Base-by-base conservation (phyloP, 176 grass and related monocot species). In the Triticum dicoccoides region DNA sequence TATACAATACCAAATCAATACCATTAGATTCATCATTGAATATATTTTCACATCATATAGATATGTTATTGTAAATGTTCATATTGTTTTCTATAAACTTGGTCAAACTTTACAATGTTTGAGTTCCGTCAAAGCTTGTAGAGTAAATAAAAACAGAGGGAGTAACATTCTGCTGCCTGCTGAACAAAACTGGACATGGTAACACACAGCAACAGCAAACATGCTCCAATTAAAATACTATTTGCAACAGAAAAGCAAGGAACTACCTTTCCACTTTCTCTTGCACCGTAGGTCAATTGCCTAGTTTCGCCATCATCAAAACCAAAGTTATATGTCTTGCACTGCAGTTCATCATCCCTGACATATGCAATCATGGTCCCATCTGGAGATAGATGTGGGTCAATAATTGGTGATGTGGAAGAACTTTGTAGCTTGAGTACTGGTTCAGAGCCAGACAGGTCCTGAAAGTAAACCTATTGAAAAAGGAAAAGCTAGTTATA, bases 311-410 rank as follows among this genome's bases (percentile, higher is more conserved):
- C 90, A 69, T 75, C 70, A 73, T 85, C 92, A 34, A 97, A 89
- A 78, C 79, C 86, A 37, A 79, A 59, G 24, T 88, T 93, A 93
- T 94, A 52, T 52, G 13, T 52, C 25, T 15, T 76, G 73, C 73
- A 76, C 73, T 20, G 86, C 66, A 99, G 86, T 66, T 99, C 92
- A 27, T 96, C 97, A 84, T 97, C 94, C 85, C 80, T 86, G 75
- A 99, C 90, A 93, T 89, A 99, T 11, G 97, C 94, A 79, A 99
- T 89, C 92, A 97, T 94, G 80, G 51, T 93, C 74, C 97, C 97
- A 76, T 99, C 92, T 74, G 97, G 94, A 75, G 94, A 99, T 47
- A 99, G 74, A 97, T 94, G 92, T 52, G 97, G 94, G 35, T 97
- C 94, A 80, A 99, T 97, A 70, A 99, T 91, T 2, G 97, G 94